phyloP scores from a whole-genome alignment of 2,329 filamentous ascomycete species.

The Diaporthe aspalathi region DNA sequence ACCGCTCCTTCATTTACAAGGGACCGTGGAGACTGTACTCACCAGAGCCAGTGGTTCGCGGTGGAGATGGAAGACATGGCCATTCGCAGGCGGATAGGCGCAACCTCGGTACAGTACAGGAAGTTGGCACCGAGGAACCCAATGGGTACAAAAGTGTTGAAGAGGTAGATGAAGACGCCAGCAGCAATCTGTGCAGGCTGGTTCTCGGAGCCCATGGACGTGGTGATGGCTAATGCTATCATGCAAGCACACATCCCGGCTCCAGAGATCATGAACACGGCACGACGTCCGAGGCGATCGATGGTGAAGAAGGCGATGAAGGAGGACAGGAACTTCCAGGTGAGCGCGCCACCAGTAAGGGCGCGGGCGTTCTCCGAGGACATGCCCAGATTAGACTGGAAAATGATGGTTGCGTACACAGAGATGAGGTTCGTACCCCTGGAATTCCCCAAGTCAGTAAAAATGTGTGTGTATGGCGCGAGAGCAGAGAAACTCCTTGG shows the following conservation, averaged over 20 bases:
- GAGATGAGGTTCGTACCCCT: slow-evolving; percentile 59
- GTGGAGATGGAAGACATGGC: slow-evolving; percentile 68
- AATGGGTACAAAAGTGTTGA: slow-evolving; percentile 70
- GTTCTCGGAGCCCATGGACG: slow-evolving; percentile 59
- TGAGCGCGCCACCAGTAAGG: slow-evolving; percentile 61
- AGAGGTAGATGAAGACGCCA: slow-evolving; percentile 68
- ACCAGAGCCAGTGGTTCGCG: slow-evolving; percentile 64
- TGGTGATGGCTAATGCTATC: slow-evolving; percentile 63
- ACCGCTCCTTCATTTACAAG: neutral
- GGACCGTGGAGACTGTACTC: slow-evolving; percentile 36
- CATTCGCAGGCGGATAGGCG: slow-evolving; percentile 62
- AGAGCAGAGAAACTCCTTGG: neutral
- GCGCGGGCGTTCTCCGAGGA: slow-evolving; percentile 52
- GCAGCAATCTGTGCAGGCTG: slow-evolving; percentile 61
- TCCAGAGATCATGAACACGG: slow-evolving; percentile 64
- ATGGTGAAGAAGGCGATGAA: slow-evolving; percentile 63
- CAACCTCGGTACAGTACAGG: slow-evolving; percentile 69
- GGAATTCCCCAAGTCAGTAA: neutral
- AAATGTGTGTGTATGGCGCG: neutral
- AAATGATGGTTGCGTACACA: slow-evolving; percentile 57
- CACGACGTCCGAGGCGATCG: slow-evolving; percentile 61
- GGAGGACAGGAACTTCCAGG: slow-evolving; percentile 66
- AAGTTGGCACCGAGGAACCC: slow-evolving; percentile 71
- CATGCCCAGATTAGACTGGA: slow-evolving; percentile 55
- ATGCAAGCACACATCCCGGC: slow-evolving; percentile 66